Evolutionary conservation across 2,329 filamentous ascomycete species (phyloP), one percentile per base, ranked within the genome.

Genomic region (Penicillium fuscoglaucum): DNA sequence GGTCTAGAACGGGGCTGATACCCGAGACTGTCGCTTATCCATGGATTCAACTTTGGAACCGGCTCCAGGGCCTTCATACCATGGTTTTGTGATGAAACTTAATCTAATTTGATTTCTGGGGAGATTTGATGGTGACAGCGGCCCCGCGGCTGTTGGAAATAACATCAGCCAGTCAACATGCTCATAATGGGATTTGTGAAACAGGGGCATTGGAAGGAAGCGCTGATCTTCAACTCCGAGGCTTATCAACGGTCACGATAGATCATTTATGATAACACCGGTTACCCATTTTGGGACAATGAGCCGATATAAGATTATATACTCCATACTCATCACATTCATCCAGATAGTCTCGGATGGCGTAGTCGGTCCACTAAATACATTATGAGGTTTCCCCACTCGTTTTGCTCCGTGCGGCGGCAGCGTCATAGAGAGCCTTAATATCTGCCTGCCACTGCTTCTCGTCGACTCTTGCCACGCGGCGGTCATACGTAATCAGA

Each of bases 401-500:
- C 7, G 54, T 29, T n/a, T 63, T 61, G 52, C 62, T 60, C 8
- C 65, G 61, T 40, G 56, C 60, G 10, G 61, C 57, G 1, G 84
- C 84, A 6, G 87, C 83, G 44, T 83, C 78, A 66, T 87, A 89
- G 17, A 90, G 68, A 2, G 78, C 80, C 63, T 81, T 71, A 45
- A 89, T 88, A 67, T 88, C 86, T 0, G 68, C 69, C 65, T 78
- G 80, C 87, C 87, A 90, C 72, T 85, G 82, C 8, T 74, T 71
- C 40, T 77, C 73, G 58, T 90, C 76, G 5, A 83, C 81, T 0
- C 87, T 77, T 35, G 65, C 64, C 17, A 87, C 58, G 0, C 87
- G 78, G 1, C 88, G 82, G 70, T 90, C 87, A 65, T 89, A 89
- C 0, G 87, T 89, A 64, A 89, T 71, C 57, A 91, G 75, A 0